These are phyloP conservation scores for Botrytis galanthina DNA, from an alignment of 2,329 filamentous ascomycete genomes.

Conservation along the genomic window DNA sequence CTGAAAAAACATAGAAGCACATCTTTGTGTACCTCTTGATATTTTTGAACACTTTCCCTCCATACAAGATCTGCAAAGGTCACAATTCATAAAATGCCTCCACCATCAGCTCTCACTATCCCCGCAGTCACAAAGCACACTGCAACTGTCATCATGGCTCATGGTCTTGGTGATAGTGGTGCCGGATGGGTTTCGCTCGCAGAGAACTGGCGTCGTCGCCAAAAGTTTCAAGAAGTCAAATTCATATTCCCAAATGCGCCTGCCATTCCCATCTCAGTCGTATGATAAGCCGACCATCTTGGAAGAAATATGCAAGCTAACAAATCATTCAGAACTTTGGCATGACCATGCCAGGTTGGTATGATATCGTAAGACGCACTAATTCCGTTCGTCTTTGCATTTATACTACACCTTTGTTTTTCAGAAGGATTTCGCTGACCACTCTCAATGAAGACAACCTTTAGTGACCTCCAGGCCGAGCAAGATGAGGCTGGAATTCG, in stretches of 20 bases:
- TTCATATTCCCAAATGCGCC: conserved; percentile 95
- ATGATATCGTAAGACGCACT: conserved; percentile 63
- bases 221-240: conserved; percentile 82
- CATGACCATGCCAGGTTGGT: conserved; percentile 84
- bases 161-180: conserved; percentile 85
- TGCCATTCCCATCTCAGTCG: conserved; percentile 77
- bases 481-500: conserved; percentile 75
- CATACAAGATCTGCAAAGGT: neutral
- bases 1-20: neutral
- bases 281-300: conserved; percentile 38
- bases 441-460: conserved; percentile 40
- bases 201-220: conserved; percentile 79
- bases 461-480: conserved; percentile 45
- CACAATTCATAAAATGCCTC: conserved; percentile 28
- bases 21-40: neutral
- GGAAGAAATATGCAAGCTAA: conserved; percentile 16
- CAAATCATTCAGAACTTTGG: conserved; percentile 60
- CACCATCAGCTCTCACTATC: conserved; percentile 57
- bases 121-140: conserved; percentile 82
- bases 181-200: conserved; percentile 78
- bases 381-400: conserved; percentile 29
- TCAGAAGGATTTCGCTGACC: neutral
- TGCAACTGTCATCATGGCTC: conserved; percentile 89
- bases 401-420: neutral
- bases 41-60: neutral